A percentile compares a stretch with the other conserved stretches of the same genome.
These are phyloP conservation scores for Hordeum vulgare DNA, from an alignment of 176 grass and related monocot genomes.

Conservation along the genomic window MorexV3_pseudomolecules_assembly NC_058520.1:609154678-609155177, in stretches of 20 bases:
- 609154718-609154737: not conserved
- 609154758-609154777: not conserved
- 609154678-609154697: not conserved
- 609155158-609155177: not conserved
- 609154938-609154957: slow-evolving; percentile 61
- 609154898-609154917: not conserved
- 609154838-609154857: not conserved
- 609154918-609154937: slow-evolving; percentile 39
- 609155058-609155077: slow-evolving; percentile 59
- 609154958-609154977: slow-evolving; percentile 36
- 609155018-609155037: slow-evolving; percentile 58
- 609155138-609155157: not conserved
- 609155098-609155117: not conserved
- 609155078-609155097: not conserved
- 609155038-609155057: slow-evolving; percentile 47
- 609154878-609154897: slow-evolving; percentile 46
- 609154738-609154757: not conserved
- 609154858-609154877: slow-evolving; percentile 25
- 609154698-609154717: not conserved
- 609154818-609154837: slow-evolving; percentile 5
- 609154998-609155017: slow-evolving; percentile 51
- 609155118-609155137: not conserved
- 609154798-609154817: not conserved
- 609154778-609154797: not conserved
- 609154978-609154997: slow-evolving; percentile 62